A percentile compares a stretch with the other conserved stretches of the same genome.
Evolutionary conservation across 1,284 basidiomycete genomes (phyloP).

Genomic region (Pseudozyma pruni): DNA sequence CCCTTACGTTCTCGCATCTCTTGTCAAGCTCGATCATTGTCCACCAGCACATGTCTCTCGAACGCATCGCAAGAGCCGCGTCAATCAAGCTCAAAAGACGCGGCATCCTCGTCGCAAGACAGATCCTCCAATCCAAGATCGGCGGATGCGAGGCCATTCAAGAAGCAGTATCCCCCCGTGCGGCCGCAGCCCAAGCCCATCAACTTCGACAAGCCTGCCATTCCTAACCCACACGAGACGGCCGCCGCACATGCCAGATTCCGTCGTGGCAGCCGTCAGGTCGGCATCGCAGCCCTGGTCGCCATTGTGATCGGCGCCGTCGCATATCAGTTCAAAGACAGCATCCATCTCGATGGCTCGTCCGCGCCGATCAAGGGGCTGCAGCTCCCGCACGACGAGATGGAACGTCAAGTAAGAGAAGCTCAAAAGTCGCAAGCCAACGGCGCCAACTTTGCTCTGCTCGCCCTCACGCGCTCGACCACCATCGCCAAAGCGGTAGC

Average conservation of each 20-base stretch:
- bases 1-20: constrained; percentile 1
- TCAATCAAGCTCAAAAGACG: constrained; percentile 5
- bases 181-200: constrained; percentile 52
- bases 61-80: not conserved
- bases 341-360: constrained; percentile 51
- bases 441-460: constrained; percentile 51
- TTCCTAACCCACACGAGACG: constrained; percentile 62
- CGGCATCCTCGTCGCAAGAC: not conserved
- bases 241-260: constrained; percentile 62
- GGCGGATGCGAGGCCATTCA: constrained; percentile 36
- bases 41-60: constrained; percentile 1
- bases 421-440: constrained; percentile 52
- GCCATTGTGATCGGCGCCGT: constrained; percentile 20
- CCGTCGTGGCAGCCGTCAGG: constrained; percentile 36
- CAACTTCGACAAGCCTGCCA: constrained; percentile 64
- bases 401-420: constrained; percentile 51
- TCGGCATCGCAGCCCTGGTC: constrained; percentile 9
- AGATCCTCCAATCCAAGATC: constrained; percentile 1
- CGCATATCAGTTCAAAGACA: constrained; percentile 42
- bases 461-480: constrained; percentile 61
- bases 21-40: constrained; percentile 12
- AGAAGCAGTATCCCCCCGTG: constrained; percentile 59
- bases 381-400: constrained; percentile 51
- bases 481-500: constrained; percentile 65
- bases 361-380: constrained; percentile 31